Percentiles rank a stretch among this genome's conserved stretches.
phyloP scores from a whole-genome alignment of 2,329 filamentous ascomycete genomes.

The Trichoderma semiorbis region DNA sequence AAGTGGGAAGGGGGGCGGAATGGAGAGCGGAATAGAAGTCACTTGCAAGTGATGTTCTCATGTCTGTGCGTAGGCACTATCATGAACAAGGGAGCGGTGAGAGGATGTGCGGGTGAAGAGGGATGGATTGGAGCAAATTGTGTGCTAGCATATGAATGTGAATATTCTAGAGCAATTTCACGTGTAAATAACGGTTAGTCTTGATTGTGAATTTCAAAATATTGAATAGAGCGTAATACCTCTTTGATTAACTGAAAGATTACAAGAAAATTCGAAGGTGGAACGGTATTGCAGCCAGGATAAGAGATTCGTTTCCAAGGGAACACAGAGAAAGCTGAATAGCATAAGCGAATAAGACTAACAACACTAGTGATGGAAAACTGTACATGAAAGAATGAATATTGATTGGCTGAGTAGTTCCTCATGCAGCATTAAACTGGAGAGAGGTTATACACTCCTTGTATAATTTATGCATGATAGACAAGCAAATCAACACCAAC shows the following conservation, averaged over 20 bases:
- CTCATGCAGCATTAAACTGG: neutral
- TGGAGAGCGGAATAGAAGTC: neutral
- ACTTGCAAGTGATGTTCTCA: neutral
- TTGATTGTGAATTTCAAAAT: neutral
- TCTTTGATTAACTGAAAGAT: neutral
- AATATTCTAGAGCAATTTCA: neutral
- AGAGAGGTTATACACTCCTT: neutral
- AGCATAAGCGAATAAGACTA: neutral
- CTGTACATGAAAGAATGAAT: neutral
- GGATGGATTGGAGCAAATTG: neutral
- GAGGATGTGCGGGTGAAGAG: neutral
- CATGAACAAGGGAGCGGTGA: neutral
- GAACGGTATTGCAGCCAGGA: neutral
- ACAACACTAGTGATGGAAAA: neutral
- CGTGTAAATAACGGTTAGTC: neutral
- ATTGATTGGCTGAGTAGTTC: neutral
- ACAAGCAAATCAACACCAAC: neutral
- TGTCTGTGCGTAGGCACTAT: neutral
- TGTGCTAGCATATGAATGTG: neutral
- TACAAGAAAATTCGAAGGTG: neutral
- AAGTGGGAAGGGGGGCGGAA: neutral
- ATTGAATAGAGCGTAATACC: neutral
- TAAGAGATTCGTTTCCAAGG: neutral
- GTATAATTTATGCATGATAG: neutral
- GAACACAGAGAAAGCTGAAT: neutral